A percentile compares a stretch with the other conserved stretches of the same genome.
Evolutionary conservation across 2,329 filamentous ascomycete genomes (phyloP).

Genomic region (Penicillium frequentans): DNA sequence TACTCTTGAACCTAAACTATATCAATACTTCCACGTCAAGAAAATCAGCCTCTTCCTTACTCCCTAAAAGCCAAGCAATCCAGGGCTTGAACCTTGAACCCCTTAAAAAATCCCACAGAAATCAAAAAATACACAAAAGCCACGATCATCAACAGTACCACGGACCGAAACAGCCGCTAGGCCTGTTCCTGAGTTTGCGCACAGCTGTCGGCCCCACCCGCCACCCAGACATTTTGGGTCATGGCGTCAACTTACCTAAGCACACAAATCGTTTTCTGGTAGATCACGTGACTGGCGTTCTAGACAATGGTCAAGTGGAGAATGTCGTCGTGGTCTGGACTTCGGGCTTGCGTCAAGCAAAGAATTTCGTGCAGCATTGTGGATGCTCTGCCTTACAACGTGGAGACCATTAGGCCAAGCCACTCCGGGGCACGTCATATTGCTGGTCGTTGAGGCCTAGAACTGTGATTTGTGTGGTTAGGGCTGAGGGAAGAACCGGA

Average conservation of each 20-base stretch:
- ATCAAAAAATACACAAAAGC: slow-evolving; percentile 6
- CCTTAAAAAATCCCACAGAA: neutral
- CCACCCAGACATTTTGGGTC: neutral
- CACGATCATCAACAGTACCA: slow-evolving; percentile 22
- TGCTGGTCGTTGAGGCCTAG: neutral
- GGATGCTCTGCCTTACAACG: neutral
- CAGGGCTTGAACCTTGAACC: neutral
- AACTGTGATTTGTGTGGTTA: neutral
- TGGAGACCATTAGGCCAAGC: neutral
- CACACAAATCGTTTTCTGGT: neutral
- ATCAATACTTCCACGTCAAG: neutral
- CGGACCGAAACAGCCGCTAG: slow-evolving; percentile 20
- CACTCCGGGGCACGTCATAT: neutral
- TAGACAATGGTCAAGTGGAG: neutral
- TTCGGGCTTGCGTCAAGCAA: neutral
- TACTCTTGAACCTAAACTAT: neutral
- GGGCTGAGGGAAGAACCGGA: neutral
- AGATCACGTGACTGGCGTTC: neutral
- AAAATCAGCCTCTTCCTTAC: neutral
- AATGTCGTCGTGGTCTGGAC: neutral
- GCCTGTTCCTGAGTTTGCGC: slow-evolving; percentile 31
- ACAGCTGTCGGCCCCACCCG: slow-evolving; percentile 12
- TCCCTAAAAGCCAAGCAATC: neutral
- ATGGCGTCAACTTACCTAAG: neutral
- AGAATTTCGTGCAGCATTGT: neutral